Conservation (phyloP, 2,329 filamentous ascomycete genomes). For the Onygena corvina region DNA sequence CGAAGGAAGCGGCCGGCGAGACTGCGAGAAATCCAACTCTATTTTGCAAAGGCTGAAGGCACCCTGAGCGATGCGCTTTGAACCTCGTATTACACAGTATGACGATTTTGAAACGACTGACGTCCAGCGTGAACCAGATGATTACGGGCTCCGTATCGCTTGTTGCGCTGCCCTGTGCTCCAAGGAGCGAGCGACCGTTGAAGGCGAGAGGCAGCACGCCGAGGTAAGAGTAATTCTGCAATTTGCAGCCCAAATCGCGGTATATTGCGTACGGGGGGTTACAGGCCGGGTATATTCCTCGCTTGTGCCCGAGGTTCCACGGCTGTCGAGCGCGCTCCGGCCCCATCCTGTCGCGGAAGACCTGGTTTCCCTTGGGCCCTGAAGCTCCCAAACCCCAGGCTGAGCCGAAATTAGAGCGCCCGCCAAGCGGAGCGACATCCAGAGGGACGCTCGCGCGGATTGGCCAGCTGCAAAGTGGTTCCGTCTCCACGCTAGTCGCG, state of each 20-base stretch:
- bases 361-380: slow-evolving; percentile 2
- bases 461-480: slow-evolving; percentile 6
- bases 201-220: background rate
- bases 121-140: background rate
- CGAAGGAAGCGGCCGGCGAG: slow-evolving; percentile 6
- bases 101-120: background rate
- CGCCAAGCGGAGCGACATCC: slow-evolving; percentile 1
- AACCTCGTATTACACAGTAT: slow-evolving; percentile 8
- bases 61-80: slow-evolving; percentile 1
- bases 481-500: slow-evolving; percentile 2
- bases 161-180: slow-evolving; percentile 3
- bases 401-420: slow-evolving; percentile 7
- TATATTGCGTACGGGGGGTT: no score
- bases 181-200: background rate
- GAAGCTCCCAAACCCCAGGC: background rate
- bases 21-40: slow-evolving; percentile 7
- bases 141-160: slow-evolving; percentile 4
- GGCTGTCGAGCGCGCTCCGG: background rate
- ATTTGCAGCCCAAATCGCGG: no score
- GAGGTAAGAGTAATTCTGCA: background rate
- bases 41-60: slow-evolving; percentile 6
- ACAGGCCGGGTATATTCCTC: slow-evolving; percentile 1
- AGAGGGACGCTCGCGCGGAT: background rate
- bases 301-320: slow-evolving; percentile 6
- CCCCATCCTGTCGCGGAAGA: slow-evolving; percentile 4